These are phyloP conservation scores for Groenewaldozyma salmanticensis DNA, from an alignment of 805 yeast genomes.

Conservation along the genomic window DNA sequence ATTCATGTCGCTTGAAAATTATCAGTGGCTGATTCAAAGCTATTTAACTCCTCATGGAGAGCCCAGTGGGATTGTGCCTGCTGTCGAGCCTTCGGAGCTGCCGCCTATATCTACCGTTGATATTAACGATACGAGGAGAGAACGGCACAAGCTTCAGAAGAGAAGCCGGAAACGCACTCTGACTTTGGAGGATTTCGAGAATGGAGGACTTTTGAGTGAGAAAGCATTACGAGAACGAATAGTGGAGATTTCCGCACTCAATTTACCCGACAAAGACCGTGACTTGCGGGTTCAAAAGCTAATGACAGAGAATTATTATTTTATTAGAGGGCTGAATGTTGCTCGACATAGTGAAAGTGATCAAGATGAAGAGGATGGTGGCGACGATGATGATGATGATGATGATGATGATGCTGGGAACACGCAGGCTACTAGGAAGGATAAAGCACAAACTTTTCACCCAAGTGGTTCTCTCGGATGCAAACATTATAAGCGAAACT, in stretches of 20 bases:
- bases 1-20: constrained; percentile 15
- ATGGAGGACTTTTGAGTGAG: constrained; percentile 1
- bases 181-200: not conserved
- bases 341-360: constrained; percentile 3
- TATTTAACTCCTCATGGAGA: constrained; percentile 32
- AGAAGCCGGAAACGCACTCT: not conserved
- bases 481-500: constrained; percentile 69
- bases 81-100: constrained; percentile 37
- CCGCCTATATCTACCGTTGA: constrained; percentile 46
- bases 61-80: constrained; percentile 45
- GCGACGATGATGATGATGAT: constrained; percentile 12
- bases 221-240: constrained; percentile 23
- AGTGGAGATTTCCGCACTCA: constrained; percentile 20
- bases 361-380: constrained; percentile 12
- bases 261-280: constrained; percentile 26
- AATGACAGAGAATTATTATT: constrained; percentile 28
- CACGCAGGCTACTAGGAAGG: constrained; percentile 13
- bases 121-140: not conserved
- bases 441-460: constrained; percentile 38
- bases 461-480: constrained; percentile 51
- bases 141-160: not conserved
- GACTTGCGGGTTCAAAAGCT: constrained; percentile 27
- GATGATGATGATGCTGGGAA: constrained; percentile 8
- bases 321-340: constrained; percentile 9
- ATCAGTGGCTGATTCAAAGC: constrained; percentile 16